Evolutionary conservation across 345 rosid genomes (phyloP).

Genomic region (Erodium maritimum): DNA sequence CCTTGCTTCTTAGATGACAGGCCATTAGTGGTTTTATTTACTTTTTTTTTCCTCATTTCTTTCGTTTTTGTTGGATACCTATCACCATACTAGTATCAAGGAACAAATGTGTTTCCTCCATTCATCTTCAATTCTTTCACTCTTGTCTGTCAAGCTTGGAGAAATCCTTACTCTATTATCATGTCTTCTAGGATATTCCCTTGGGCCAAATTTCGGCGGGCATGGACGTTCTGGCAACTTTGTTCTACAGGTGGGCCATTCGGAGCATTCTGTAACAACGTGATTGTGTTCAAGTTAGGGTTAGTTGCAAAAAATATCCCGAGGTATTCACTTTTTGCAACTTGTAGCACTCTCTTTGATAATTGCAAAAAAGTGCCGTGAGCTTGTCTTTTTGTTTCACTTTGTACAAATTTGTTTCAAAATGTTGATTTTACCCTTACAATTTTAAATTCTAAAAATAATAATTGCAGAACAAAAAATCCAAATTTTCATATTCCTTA

Average conservation of each 20-base stretch:
- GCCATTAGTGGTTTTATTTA: not conserved
- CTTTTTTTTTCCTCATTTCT: not conserved
- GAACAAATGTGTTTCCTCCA: not conserved
- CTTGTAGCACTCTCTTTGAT: too few relatives aligned
- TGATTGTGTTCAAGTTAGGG: too few relatives aligned
- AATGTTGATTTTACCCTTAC: too few relatives aligned
- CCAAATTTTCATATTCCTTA: too few relatives aligned
- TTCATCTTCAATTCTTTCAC: conserved; percentile 2
- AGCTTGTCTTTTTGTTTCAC: too few relatives aligned
- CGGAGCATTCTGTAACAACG: not conserved
- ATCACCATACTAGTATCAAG: not conserved
- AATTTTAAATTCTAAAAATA: too few relatives aligned
- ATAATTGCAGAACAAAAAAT: too few relatives aligned
- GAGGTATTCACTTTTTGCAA: too few relatives aligned
- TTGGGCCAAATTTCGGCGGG: conserved; percentile 18
- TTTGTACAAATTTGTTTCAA: too few relatives aligned
- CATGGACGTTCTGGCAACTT: conserved; percentile 32
- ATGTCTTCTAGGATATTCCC: conserved; percentile 16
- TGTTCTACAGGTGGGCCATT: conserved; percentile 37
- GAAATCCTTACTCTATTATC: not conserved
- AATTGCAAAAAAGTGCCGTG: too few relatives aligned
- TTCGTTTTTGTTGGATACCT: not conserved
- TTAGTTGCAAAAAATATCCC: too few relatives aligned
- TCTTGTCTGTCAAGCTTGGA: not conserved
- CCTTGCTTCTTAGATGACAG: not conserved